Conservation (phyloP, 2,329 filamentous ascomycete genomes). For the Cordyceps javanica region DNA sequence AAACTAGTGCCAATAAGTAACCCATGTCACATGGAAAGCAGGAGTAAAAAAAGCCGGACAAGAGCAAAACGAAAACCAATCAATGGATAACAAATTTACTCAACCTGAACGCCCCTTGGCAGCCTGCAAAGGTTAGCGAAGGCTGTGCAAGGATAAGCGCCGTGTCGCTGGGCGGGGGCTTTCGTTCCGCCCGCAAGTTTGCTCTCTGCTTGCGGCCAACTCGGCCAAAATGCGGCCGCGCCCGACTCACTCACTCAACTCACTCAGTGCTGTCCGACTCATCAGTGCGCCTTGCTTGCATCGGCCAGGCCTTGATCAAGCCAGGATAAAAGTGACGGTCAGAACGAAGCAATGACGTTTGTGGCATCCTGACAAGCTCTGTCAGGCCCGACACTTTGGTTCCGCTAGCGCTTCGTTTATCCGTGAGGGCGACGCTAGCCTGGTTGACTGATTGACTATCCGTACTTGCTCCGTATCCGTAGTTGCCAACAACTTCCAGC, state of each 20-base stretch:
- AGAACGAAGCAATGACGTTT: neutral
- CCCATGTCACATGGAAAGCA: too few relatives aligned
- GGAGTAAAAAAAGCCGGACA: neutral
- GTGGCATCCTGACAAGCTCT: neutral
- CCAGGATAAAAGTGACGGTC: neutral
- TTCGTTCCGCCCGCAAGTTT: neutral
- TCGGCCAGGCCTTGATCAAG: neutral
- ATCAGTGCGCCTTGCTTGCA: neutral
- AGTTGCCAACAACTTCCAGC: too few relatives aligned
- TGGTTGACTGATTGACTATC: too few relatives aligned
- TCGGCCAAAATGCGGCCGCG: neutral
- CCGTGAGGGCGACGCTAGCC: neutral
- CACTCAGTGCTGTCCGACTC: neutral
- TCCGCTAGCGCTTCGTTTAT: neutral
- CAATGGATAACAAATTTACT: neutral
- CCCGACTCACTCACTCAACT: neutral
- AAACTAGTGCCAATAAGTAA: neutral
- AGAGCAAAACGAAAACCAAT: neutral
- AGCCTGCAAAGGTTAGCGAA: neutral
- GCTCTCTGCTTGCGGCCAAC: neutral
- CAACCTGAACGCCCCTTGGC: neutral
- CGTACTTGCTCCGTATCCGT: too few relatives aligned
- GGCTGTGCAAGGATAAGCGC: neutral
- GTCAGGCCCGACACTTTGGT: neutral
- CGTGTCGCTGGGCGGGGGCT: conserved; percentile 2